Evolutionary conservation across 805 yeast species (phyloP).

Genomic region (Saccharomycopsis olivae): DNA sequence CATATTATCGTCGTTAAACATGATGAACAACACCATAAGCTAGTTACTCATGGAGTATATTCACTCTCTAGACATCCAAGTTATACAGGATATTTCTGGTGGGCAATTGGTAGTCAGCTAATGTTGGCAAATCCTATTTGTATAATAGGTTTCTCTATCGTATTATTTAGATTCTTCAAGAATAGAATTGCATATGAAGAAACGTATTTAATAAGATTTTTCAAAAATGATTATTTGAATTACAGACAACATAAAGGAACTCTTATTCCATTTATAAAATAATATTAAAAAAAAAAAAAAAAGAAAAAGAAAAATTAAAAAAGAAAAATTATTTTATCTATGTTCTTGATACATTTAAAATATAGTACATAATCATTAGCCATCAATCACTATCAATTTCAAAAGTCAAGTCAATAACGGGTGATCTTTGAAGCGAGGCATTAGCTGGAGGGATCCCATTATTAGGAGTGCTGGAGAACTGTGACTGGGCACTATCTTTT

Average conservation of each 20-base stretch:
- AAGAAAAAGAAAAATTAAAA: no score
- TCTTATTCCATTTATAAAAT: conserved; percentile 52
- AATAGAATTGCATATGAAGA: conserved; percentile 69
- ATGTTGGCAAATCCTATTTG: conserved; percentile 58
- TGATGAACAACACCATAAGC: conserved; percentile 43
- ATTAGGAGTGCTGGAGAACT: no score
- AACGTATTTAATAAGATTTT: conserved; percentile 47
- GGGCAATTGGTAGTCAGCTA: conserved; percentile 85
- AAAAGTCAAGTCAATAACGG: no score
- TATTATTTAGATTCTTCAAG: conserved; percentile 60
- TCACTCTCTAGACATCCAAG: conserved; percentile 70
- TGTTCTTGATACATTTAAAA: neutral
- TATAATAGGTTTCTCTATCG: conserved; percentile 38
- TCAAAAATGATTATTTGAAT: conserved; percentile 50
- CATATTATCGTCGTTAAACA: conserved; percentile 51
- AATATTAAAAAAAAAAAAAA: neutral
- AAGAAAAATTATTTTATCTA: neutral
- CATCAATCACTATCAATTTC: no score
- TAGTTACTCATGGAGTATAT: conserved; percentile 73
- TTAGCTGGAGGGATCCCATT: no score
- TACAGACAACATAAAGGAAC: conserved; percentile 43
- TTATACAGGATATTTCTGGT: conserved; percentile 83
- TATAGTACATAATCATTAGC: neutral
- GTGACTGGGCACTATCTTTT: no score
- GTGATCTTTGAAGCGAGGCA: no score